Evolutionary conservation across 1,284 basidiomycete species (phyloP), one percentile per base, ranked within the genome.

Genomic region (Tylopilus orsonianus): DNA sequence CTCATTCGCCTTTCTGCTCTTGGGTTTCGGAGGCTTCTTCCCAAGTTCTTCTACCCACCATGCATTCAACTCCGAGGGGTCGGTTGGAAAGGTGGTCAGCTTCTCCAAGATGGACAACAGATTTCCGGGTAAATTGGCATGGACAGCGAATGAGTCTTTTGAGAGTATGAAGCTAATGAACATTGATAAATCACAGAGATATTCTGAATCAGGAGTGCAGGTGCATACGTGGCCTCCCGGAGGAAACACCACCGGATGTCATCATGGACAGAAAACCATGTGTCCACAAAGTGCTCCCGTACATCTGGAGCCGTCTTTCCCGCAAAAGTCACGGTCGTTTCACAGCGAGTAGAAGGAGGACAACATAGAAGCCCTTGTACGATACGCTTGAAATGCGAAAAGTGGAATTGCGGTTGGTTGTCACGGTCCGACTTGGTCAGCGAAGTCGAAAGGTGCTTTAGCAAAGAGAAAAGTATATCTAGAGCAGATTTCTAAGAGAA

Each of bases 191-290:
- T 43, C 22, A 50, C 29, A 47, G 29, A 5, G n/a, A 30, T 2
- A 10, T 4, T 23, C 18, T 1, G n/a, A 22, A 23, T 47, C 16
- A 44, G 14, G 23, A 33, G 37, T 41, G 27, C 18, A 26, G 12
- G 45, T 30, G 71, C 83, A 44, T 71, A 92, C 87, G 78, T 81
- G 23, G 89, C 75, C 60, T 97, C 93, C 32, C 89, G 81, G 51
- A 97, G 79, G 71, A 97, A 97, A 67, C 90, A 92, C 86, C 90
- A 97, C 49, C 95, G 83, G 22, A 98, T 75, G 65, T 98, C 97
- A 55, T 95, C 91, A 65, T 95, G 73, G 14, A 88, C 81, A 55
- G 83, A 83, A 52, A 92, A 76, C 83, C 85, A 92, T 9, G 76
- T 81, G 32, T 81, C 77, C 49, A 83, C 70, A 61, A 91, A 90